These are phyloP conservation scores for Noccaea caerulescens DNA, from an alignment of 345 rosid species.

Conservation along the genomic window DNA sequence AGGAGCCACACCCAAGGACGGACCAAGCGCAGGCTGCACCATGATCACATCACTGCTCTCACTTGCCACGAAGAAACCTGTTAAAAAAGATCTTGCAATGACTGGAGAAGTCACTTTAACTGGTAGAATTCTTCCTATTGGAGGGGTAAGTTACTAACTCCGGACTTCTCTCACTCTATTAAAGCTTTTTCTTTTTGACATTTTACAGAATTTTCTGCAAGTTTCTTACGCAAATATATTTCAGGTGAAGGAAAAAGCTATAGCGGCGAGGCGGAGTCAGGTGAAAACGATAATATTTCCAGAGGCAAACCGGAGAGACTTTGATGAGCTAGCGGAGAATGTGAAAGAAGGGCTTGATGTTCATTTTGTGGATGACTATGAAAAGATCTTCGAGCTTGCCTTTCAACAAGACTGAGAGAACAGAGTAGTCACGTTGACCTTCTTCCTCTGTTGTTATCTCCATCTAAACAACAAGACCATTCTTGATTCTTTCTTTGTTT, in stretches of 20 bases:
- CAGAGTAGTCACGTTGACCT: slow-evolving; percentile 10
- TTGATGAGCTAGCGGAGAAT: slow-evolving; percentile 82
- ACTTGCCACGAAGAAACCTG: slow-evolving; percentile 77
- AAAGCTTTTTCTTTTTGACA: neutral
- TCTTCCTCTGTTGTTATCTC: slow-evolving; percentile 11
- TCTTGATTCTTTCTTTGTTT: slow-evolving; percentile 37
- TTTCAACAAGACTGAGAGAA: slow-evolving; percentile 41
- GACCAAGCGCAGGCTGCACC: slow-evolving; percentile 99
- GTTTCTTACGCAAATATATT: slow-evolving; percentile 16
- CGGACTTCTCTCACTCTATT: slow-evolving; percentile 11
- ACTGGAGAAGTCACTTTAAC: slow-evolving; percentile 95
- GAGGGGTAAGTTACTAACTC: slow-evolving; percentile 73
- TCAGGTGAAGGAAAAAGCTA: slow-evolving; percentile 97
- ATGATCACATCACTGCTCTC: slow-evolving; percentile 98
- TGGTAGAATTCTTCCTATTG: slow-evolving; percentile 93
- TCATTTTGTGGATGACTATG: slow-evolving; percentile 82
- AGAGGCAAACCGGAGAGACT: slow-evolving; percentile 87
- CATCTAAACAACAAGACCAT: slow-evolving; percentile 23
- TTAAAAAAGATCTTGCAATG: slow-evolving; percentile 88
- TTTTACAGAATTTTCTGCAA: slow-evolving; percentile 10
- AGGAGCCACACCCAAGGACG: slow-evolving; percentile 97
- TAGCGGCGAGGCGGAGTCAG: slow-evolving; percentile 88
- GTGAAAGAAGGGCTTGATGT: slow-evolving; percentile 94
- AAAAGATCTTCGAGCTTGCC: slow-evolving; percentile 69
- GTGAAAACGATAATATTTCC: slow-evolving; percentile 91